Conservation (phyloP, 495 filamentous ascomycete species). For the Jackrogersella minutella region DNA sequence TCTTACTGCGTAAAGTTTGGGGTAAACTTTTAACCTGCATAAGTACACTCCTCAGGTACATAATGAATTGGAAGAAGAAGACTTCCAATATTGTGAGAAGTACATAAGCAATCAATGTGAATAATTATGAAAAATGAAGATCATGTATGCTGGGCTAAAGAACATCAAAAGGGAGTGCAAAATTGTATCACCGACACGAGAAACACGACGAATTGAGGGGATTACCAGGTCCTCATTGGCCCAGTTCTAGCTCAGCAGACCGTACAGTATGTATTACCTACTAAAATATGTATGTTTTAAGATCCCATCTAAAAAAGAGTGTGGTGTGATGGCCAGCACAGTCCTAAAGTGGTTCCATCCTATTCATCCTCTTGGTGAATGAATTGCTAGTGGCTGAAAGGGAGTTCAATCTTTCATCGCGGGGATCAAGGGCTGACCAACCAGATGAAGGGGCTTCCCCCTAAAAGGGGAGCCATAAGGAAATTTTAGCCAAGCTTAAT, state of each 20-base stretch:
- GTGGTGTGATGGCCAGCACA: slow-evolving; percentile 38
- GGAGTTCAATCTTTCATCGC: slow-evolving; percentile 24
- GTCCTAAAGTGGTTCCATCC: slow-evolving; percentile 34
- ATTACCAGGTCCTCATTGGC: background rate
- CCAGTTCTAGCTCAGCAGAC: background rate
- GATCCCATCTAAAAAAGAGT: slow-evolving; percentile 25
- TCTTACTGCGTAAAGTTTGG: too few relatives aligned
- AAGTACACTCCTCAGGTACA: too few relatives aligned
- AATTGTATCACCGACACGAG: background rate
- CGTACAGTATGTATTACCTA: background rate
- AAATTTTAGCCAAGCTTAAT: slow-evolving; percentile 28
- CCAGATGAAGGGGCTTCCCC: background rate
- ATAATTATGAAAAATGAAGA: background rate
- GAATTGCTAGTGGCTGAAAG: slow-evolving; percentile 20
- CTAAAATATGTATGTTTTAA: background rate
- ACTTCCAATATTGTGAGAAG: too few relatives aligned
- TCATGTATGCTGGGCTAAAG: background rate
- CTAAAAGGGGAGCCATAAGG: slow-evolving; percentile 11
- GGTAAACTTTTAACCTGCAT: too few relatives aligned
- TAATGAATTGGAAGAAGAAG: too few relatives aligned
- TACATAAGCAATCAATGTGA: too few relatives aligned
- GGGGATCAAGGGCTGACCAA: slow-evolving; percentile 30
- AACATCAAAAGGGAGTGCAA: background rate
- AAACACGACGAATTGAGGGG: slow-evolving; percentile 1
- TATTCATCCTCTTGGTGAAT: background rate